Evolutionary conservation across 257 asterid species (phyloP).

Genomic region (Nicotiana knightiana): DNA sequence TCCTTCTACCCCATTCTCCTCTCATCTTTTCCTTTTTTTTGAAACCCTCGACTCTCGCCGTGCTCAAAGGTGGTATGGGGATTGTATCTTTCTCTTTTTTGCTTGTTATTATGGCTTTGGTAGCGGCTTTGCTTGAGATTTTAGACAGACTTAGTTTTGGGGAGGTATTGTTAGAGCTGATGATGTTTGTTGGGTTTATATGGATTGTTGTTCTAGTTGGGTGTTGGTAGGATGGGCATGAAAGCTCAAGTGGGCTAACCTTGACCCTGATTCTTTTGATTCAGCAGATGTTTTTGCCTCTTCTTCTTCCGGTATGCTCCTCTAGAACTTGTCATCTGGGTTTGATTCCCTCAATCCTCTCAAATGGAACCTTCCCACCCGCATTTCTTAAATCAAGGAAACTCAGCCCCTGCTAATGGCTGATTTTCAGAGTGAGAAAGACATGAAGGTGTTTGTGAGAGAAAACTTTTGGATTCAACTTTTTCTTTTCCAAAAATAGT

Average conservation of each 20-base stretch:
- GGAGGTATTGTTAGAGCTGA: constrained; percentile 46
- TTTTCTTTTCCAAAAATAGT: too few species aligned
- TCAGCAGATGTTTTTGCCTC: constrained; percentile 6
- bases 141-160: constrained; percentile 42
- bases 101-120: constrained; percentile 33
- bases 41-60: constrained; percentile 49
- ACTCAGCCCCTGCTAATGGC: neutral
- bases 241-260: constrained; percentile 79
- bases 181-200: constrained; percentile 50
- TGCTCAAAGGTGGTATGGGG: constrained; percentile 34
- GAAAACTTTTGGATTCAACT: too few species aligned
- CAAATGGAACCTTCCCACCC: constrained; percentile 41
- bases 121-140: constrained; percentile 53
- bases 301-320: neutral
- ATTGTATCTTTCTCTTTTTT: neutral
- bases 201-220: constrained; percentile 81
- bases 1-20: neutral
- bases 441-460: too few species aligned
- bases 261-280: constrained; percentile 19
- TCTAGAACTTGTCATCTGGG: constrained; percentile 22
- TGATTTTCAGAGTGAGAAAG: too few species aligned
- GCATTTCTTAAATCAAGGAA: constrained; percentile 28
- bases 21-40: neutral
- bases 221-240: constrained; percentile 84
- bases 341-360: neutral